Conservation (phyloP, 768 basidiomycete species). For the Leccinum variicolor region DNA sequence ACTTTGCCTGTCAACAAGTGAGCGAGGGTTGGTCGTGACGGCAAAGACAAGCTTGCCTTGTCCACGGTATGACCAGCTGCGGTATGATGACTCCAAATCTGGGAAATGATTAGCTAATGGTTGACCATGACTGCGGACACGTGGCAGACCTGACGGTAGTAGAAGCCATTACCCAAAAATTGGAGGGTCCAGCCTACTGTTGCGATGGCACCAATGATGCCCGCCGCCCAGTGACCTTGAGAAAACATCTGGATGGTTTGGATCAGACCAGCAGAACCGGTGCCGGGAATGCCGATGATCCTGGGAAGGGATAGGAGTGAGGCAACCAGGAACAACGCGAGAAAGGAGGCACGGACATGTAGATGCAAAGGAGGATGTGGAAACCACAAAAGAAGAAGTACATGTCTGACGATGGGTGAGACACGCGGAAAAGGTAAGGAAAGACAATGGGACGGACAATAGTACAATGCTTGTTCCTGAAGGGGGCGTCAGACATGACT, state of each 20-base stretch:
- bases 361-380: slow-evolving; percentile 89
- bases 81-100: slow-evolving; percentile 78
- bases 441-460: slow-evolving; percentile 56
- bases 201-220: slow-evolving; percentile 74
- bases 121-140: slow-evolving; percentile 11
- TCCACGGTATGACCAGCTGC: slow-evolving; percentile 86
- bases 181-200: slow-evolving; percentile 88
- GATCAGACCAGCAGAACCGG: slow-evolving; percentile 93
- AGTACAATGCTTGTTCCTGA: slow-evolving; percentile 91
- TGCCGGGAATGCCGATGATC: slow-evolving; percentile 94
- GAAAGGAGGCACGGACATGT: slow-evolving; percentile 59
- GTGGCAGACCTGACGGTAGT: slow-evolving; percentile 66
- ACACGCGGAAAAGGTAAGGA: neutral
- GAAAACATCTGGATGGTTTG: slow-evolving; percentile 84
- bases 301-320: slow-evolving; percentile 40
- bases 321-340: slow-evolving; percentile 6
- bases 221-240: slow-evolving; percentile 70
- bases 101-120: slow-evolving; percentile 7
- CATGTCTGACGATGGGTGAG: slow-evolving; percentile 55
- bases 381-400: slow-evolving; percentile 97
- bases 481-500: slow-evolving; percentile 12
- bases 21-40: neutral
- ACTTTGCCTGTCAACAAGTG: slow-evolving; percentile 58
- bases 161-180: slow-evolving; percentile 75
- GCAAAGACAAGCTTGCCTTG: slow-evolving; percentile 49